phyloP scores from a whole-genome alignment of 164 flowering plant genomes.

The Tetracentron sinense region DNA sequence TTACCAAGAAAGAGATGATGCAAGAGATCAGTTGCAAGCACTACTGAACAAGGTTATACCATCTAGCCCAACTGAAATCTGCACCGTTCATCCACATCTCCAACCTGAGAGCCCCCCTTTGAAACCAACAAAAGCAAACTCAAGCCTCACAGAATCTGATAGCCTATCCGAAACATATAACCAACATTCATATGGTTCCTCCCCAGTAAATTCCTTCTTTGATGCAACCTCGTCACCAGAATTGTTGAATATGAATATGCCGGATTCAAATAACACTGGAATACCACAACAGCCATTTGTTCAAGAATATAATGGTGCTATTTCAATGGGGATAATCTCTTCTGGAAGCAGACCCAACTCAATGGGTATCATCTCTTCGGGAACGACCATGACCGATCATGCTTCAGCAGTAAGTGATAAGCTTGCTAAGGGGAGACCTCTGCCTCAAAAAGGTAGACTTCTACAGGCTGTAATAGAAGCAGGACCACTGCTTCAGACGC shows the following conservation, averaged over 20 bases:
- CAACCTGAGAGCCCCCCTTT: slow-evolving; percentile 25
- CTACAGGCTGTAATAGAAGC: slow-evolving; percentile 70
- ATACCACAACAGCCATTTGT: slow-evolving; percentile 16
- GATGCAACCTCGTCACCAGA: slow-evolving; percentile 57
- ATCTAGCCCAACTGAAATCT: slow-evolving; percentile 18
- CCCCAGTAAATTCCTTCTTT: slow-evolving; percentile 53
- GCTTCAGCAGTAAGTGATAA: slow-evolving; percentile 36
- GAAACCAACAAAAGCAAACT: slow-evolving; percentile 37
- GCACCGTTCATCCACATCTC: slow-evolving; percentile 12
- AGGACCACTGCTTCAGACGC: slow-evolving; percentile 75
- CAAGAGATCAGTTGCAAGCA: slow-evolving; percentile 48
- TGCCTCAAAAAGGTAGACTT: slow-evolving; percentile 70
- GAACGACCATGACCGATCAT: slow-evolving; percentile 20
- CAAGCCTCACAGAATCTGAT: slow-evolving; percentile 64
- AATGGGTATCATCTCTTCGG: slow-evolving; percentile 3
- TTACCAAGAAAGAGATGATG: slow-evolving; percentile 68
- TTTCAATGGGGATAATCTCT: slow-evolving; percentile 5
- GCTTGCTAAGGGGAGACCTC: slow-evolving; percentile 38
- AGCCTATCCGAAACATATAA: slow-evolving; percentile 48
- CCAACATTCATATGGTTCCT: slow-evolving; percentile 40
- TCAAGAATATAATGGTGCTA: slow-evolving; percentile 13
- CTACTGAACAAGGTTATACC: slow-evolving; percentile 32
- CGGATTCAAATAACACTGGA: slow-evolving; percentile 21
- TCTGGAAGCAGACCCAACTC: neutral
- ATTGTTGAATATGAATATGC: slow-evolving; percentile 32